These are phyloP conservation scores for Phialophora macrospora DNA, from an alignment of 2,329 filamentous ascomycete genomes.

Conservation along the genomic window DNA sequence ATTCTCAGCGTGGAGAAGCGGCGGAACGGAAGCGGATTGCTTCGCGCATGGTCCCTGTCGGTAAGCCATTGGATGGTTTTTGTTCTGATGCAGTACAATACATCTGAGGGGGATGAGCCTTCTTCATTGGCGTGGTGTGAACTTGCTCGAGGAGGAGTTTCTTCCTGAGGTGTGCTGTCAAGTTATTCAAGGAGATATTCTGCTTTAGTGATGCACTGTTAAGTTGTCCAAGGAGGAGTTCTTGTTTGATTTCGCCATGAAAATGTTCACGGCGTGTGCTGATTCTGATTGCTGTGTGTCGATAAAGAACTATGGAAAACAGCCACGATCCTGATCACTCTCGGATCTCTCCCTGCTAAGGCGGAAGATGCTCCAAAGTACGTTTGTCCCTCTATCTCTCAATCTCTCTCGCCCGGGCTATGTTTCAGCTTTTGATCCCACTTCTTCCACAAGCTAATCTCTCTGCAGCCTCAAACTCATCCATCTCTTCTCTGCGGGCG, in stretches of 20 bases:
- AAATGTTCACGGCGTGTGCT: not conserved
- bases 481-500: conserved; percentile 63
- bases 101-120: not conserved
- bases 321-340: conserved; percentile 55
- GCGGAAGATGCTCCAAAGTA: conserved; percentile 42
- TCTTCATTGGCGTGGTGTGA: not conserved
- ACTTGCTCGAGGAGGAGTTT: not conserved
- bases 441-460: not conserved
- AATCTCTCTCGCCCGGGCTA: not conserved
- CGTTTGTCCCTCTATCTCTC: too few relatives aligned
- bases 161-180: not conserved
- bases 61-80: not conserved
- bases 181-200: not conserved
- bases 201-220: not conserved
- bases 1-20: not conserved
- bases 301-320: conserved; percentile 48
- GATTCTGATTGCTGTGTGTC: not conserved
- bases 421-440: too few relatives aligned
- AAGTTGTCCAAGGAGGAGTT: not conserved
- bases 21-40: conserved; percentile 10
- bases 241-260: not conserved
- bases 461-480: conserved; percentile 54
- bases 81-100: not conserved
- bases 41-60: conserved; percentile 1
- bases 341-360: conserved; percentile 51